Conservation (phyloP, 768 basidiomycete genomes). For the Tylopilus rubrobrunneus region DNA sequence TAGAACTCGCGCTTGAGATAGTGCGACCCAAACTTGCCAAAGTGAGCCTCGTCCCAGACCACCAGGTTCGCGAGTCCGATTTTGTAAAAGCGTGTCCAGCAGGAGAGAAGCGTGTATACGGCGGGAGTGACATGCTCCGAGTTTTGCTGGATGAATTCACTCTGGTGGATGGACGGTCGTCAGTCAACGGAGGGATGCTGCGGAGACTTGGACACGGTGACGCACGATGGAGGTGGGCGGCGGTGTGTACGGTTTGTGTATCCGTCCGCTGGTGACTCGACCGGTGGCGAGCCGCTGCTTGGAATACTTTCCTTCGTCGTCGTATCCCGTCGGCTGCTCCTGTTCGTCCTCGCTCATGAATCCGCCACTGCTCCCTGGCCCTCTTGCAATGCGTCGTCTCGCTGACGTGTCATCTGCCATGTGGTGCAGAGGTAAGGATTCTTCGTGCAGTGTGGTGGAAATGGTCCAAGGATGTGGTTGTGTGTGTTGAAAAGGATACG, state of each 20-base stretch:
- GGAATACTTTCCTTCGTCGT: slow-evolving; percentile 63
- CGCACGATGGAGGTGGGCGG: slow-evolving; percentile 64
- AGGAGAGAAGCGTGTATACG: slow-evolving; percentile 88
- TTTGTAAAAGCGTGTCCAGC: slow-evolving; percentile 92
- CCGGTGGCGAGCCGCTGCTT: slow-evolving; percentile 39
- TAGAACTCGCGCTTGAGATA: slow-evolving; percentile 99
- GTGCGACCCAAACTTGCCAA: slow-evolving; percentile 97
- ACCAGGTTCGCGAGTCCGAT: slow-evolving; percentile 85
- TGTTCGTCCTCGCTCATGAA: slow-evolving; percentile 26
- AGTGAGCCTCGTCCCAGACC: slow-evolving; percentile 99
- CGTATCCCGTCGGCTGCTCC: slow-evolving; percentile 35
- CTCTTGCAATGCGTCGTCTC: slow-evolving; percentile 42
- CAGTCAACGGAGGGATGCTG: slow-evolving; percentile 4
- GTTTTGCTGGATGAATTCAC: slow-evolving; percentile 78
- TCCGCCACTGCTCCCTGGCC: slow-evolving; percentile 31
- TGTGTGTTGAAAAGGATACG: slow-evolving; percentile 46
- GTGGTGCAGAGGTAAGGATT: slow-evolving; percentile 49
- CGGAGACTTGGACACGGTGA: slow-evolving; percentile 10
- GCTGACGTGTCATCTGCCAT: slow-evolving; percentile 48
- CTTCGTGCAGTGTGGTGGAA: slow-evolving; percentile 27
- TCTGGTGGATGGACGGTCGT: slow-evolving; percentile 35
- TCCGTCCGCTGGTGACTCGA: slow-evolving; percentile 54
- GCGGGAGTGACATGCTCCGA: slow-evolving; percentile 72
- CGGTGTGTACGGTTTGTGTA: slow-evolving; percentile 56
- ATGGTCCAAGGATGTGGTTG: slow-evolving; percentile 29